Conservation (phyloP, 148 eudicot species). For the Simmondsia chinensis region DNA sequence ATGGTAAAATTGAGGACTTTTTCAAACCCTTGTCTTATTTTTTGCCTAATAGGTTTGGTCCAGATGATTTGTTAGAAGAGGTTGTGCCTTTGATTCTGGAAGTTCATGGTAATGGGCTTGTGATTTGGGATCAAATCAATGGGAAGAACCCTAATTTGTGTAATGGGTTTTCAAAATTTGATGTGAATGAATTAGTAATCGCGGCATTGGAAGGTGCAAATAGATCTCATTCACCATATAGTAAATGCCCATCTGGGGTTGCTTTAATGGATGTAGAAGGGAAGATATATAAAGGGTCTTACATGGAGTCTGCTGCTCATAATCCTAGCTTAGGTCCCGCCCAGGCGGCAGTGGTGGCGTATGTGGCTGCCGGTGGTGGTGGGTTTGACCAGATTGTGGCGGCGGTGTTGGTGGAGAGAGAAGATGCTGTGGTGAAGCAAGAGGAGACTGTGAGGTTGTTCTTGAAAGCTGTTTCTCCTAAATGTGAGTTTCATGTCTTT, state of each 20-base stretch:
- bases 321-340: conserved; percentile 86
- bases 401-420: conserved; percentile 70
- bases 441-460: conserved; percentile 66
- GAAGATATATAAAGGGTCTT: conserved; percentile 50
- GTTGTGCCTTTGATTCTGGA: conserved; percentile 59
- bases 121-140: not conserved
- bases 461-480: conserved; percentile 40
- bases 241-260: conserved; percentile 59
- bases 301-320: conserved; percentile 84
- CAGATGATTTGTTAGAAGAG: conserved; percentile 45
- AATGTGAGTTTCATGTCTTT: conserved; percentile 48
- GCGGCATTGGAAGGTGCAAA: conserved; percentile 68
- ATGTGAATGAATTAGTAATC: conserved; percentile 12
- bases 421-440: conserved; percentile 50
- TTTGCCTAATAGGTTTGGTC: conserved; percentile 63
- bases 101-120: conserved; percentile 25
- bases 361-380: conserved; percentile 33
- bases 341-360: conserved; percentile 76
- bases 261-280: conserved; percentile 55
- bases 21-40: conserved; percentile 38
- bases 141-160: not conserved
- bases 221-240: conserved; percentile 56
- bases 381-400: conserved; percentile 43
- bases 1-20: not conserved
- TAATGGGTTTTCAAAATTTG: conserved; percentile 18